Evolutionary conservation across 306 rosid species (phyloP), one percentile per base, ranked within the genome.

Genomic region (Prunus salicina): DNA sequence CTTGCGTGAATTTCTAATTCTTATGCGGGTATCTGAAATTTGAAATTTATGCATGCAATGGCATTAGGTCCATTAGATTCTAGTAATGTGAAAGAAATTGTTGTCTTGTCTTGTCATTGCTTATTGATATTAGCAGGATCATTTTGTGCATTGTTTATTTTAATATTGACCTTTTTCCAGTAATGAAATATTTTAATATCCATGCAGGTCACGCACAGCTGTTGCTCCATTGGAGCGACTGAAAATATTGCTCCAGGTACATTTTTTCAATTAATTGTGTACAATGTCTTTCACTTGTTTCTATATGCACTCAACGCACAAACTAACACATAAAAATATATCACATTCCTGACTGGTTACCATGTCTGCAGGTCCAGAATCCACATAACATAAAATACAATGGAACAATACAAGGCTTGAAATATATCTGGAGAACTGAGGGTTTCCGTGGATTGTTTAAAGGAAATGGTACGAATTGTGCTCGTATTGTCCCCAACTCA

Each of bases 401-500:
- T 76, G 97, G 99, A 84, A 95, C 99, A 20, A 38, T 95, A 18
- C 99, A 95, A 83, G 99, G 99, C 55, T 81, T 95, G 64, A 92
- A 89, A 84, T 91, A 95, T 78, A 95, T 95, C 77, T 95, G 98
- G 97, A 91, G 93, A 86, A 87, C 88, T 78, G 99, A 95, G 86
- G 99, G 99, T 32, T 84, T 95, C 73, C 96, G 96, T 66, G 99
- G 99, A 77, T 77, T 95, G 74, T 92, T 95, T 72, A 95, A 90
- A 82, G 99, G 99, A 78, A 95, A 95, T 69, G 98, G 99, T 70
- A 91, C 99, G 63, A 95, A 95, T 58, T 95, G 99, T 88, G 99
- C 97, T 67, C 92, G 98, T 22, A 95, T 95, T 80, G 91, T 95
- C 71, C 99, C 99, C 61, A 95, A 95, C 73, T 95, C 99, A 71